A percentile compares a stretch with the other conserved stretches of the same genome.
These are phyloP conservation scores for Malassezia dermatis DNA, from an alignment of 1,284 basidiomycete species.

Conservation along the genomic window DNA sequence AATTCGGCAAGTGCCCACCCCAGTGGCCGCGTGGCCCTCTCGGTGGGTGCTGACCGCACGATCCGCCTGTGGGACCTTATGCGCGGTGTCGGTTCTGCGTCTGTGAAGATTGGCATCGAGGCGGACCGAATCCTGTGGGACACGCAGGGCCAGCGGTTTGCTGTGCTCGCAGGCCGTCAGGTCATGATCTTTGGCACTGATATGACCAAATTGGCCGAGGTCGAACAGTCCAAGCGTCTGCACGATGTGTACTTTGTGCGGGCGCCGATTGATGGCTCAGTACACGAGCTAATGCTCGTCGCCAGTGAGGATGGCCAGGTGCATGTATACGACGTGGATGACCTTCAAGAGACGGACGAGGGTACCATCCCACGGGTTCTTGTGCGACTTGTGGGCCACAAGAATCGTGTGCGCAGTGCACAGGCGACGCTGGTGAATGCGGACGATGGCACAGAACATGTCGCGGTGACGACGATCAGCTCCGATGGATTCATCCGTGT, in stretches of 20 bases:
- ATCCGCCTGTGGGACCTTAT: conserved; percentile 97
- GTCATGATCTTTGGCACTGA: conserved; percentile 35
- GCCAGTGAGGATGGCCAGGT: conserved; percentile 26
- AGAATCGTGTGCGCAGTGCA: conserved; percentile 26
- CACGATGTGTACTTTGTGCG: conserved; percentile 32
- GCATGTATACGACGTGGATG: conserved; percentile 31
- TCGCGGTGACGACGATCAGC: conserved; percentile 34
- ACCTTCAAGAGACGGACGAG: conserved; percentile 17
- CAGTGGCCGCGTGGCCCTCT: conserved; percentile 76
- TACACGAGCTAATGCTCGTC: conserved; percentile 30
- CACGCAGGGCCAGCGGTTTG: conserved; percentile 28
- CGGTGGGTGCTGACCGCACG: conserved; percentile 78
- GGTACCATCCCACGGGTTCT: conserved; percentile 23
- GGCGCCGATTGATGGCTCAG: conserved; percentile 2
- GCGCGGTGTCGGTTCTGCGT: conserved; percentile 78
- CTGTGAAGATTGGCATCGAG: conserved; percentile 56
- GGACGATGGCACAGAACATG: background rate
- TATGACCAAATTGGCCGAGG: conserved; percentile 36
- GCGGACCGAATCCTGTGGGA: conserved; percentile 35
- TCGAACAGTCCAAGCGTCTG: conserved; percentile 27
- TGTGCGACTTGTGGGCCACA: conserved; percentile 34
- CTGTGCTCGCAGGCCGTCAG: conserved; percentile 27
- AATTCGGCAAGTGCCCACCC: conserved; percentile 85
- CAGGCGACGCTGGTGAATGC: background rate
- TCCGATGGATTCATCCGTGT: conserved; percentile 43